Evolutionary conservation across 1,284 basidiomycete genomes (phyloP).

Genomic region (Polyporus tsugae): DNA sequence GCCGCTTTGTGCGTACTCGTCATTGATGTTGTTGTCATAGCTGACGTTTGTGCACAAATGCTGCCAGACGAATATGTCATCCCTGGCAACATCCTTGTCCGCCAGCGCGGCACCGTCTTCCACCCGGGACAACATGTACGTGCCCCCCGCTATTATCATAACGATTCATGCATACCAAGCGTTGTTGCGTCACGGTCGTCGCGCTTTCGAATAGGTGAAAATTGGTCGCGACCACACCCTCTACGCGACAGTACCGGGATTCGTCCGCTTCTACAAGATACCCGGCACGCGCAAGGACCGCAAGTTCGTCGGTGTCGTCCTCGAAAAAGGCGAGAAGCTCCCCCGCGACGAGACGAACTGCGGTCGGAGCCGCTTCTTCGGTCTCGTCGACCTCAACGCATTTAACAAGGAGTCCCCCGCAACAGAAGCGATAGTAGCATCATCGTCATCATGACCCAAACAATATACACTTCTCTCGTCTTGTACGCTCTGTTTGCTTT

Average conservation of each 20-base stretch:
- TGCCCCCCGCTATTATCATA: slow-evolving; percentile 7
- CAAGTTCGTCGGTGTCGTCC: slow-evolving; percentile 85
- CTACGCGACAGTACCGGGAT: slow-evolving; percentile 88
- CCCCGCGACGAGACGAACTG: slow-evolving; percentile 78
- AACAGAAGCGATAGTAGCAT: slow-evolving; percentile 13
- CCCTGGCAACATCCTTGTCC: slow-evolving; percentile 93
- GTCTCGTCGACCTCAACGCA: slow-evolving; percentile 65
- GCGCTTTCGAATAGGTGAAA: slow-evolving; percentile 66
- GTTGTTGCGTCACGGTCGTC: slow-evolving; percentile 11
- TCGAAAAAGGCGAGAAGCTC: slow-evolving; percentile 80
- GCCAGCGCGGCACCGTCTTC: slow-evolving; percentile 90
- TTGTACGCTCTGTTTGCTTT: not conserved
- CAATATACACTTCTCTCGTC: not conserved
- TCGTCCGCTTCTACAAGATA: slow-evolving; percentile 89
- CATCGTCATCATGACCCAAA: slow-evolving; percentile 13
- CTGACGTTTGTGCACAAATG: not conserved
- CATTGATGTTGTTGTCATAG: not conserved
- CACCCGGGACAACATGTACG: slow-evolving; percentile 91
- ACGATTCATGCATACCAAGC: not conserved
- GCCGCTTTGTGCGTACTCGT: slow-evolving; percentile 11
- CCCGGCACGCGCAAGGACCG: slow-evolving; percentile 75
- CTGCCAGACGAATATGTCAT: slow-evolving; percentile 83
- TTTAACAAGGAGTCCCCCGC: slow-evolving; percentile 21
- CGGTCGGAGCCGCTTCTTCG: slow-evolving; percentile 84
- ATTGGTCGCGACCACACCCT: slow-evolving; percentile 94